Percentiles rank a stretch among this genome's conserved stretches.
Evolutionary conservation across 139 green algal species (phyloP).

Genomic region (Volvox africanus): DNA sequence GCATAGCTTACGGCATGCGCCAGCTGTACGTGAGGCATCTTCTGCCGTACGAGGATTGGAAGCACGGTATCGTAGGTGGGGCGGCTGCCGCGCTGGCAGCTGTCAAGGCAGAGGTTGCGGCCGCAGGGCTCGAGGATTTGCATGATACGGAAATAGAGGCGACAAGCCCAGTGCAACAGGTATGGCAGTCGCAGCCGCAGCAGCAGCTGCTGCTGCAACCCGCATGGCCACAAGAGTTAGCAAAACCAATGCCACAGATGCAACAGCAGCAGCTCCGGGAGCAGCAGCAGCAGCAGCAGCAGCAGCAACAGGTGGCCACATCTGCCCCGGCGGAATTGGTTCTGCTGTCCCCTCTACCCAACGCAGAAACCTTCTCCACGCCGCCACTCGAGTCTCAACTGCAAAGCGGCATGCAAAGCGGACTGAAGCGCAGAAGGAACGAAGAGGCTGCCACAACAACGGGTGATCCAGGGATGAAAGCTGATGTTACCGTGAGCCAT

Average conservation of each 20-base stretch:
- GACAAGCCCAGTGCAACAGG: no score
- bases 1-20: constrained; percentile 76
- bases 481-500: no score
- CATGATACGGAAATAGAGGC: background rate
- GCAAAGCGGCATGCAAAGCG: background rate
- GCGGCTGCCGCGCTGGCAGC: constrained; percentile 23
- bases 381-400: background rate
- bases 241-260: background rate
- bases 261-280: background rate
- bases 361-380: background rate
- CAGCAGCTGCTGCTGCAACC: background rate
- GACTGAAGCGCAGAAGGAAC: constrained; percentile 33
- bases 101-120: constrained; percentile 50
- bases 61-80: constrained; percentile 32
- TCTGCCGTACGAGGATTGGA: constrained; percentile 77
- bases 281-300: background rate
- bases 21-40: constrained; percentile 87
- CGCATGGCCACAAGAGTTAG: no score
- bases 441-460: background rate
- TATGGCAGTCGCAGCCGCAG: background rate
- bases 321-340: no score
- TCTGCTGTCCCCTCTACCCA: background rate
- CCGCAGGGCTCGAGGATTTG: background rate
- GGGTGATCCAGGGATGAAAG: no score
- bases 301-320: background rate